Conservation (phyloP, 2,329 filamentous ascomycete species). For the Trematosphaeria pertusa region DNA sequence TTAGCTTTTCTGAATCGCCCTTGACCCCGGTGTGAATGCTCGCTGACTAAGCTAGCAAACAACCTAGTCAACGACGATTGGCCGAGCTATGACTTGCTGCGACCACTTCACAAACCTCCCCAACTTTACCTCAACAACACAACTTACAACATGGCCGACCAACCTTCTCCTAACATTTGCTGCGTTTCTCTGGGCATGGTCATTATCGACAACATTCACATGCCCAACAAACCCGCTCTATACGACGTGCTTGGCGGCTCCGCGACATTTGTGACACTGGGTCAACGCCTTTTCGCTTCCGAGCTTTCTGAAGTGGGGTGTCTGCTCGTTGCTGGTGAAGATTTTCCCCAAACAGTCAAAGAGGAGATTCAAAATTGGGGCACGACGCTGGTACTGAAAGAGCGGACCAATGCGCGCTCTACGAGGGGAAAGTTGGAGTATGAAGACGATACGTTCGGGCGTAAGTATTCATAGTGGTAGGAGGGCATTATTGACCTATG, state of each 20-base stretch:
- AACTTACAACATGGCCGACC: neutral
- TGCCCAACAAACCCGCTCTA: slow-evolving; percentile 19
- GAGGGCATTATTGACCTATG: no score
- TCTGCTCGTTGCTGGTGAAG: slow-evolving; percentile 25
- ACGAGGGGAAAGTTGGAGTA: slow-evolving; percentile 27
- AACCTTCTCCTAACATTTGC: neutral
- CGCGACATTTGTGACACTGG: slow-evolving; percentile 20
- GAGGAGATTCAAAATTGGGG: slow-evolving; percentile 14
- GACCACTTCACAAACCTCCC: no score
- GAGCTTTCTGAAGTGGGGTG: slow-evolving; percentile 18
- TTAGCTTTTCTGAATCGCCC: no score
- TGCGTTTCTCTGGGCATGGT: slow-evolving; percentile 31
- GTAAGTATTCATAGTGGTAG: slow-evolving; percentile 17
- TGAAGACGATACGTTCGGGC: slow-evolving; percentile 29
- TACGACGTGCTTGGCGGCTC: slow-evolving; percentile 28
- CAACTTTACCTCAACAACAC: no score
- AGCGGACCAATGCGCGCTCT: slow-evolving; percentile 2
- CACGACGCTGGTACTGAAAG: slow-evolving; percentile 18
- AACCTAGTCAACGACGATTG: no score
- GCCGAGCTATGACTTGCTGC: no score
- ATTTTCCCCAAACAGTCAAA: slow-evolving; percentile 20
- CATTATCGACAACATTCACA: slow-evolving; percentile 28
- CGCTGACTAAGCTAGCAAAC: no score
- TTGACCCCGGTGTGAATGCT: no score
- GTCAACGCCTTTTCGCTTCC: slow-evolving; percentile 19